phyloP scores from a whole-genome alignment of 257 asterid species.

The Solanum clarkiae region DNA sequence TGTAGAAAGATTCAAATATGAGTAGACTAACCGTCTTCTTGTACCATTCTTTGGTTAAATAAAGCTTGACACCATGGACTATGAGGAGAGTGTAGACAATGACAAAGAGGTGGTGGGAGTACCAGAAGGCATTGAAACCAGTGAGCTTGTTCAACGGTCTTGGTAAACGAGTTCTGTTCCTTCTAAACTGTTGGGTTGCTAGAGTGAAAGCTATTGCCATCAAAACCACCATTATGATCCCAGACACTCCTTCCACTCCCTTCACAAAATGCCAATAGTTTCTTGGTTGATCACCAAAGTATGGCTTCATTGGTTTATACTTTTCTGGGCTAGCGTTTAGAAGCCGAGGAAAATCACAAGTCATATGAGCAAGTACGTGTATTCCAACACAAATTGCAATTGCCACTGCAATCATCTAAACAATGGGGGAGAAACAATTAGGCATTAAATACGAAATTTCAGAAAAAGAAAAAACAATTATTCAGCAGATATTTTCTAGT shows the following conservation, averaged over 20 bases:
- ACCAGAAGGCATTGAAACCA: slow-evolving; percentile 92
- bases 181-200: slow-evolving; percentile 66
- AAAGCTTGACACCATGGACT: slow-evolving; percentile 68
- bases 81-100: slow-evolving; percentile 57
- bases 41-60: slow-evolving; percentile 46
- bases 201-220: slow-evolving; percentile 77
- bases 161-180: slow-evolving; percentile 39
- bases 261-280: slow-evolving; percentile 58
- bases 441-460: background rate
- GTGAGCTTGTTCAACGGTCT: slow-evolving; percentile 50
- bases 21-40: slow-evolving; percentile 43
- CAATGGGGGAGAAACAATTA: background rate
- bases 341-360: slow-evolving; percentile 76
- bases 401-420: slow-evolving; percentile 52
- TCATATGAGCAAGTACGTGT: slow-evolving; percentile 54
- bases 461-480: background rate
- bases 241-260: slow-evolving; percentile 64
- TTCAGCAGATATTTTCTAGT: background rate
- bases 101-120: slow-evolving; percentile 69
- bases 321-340: slow-evolving; percentile 25
- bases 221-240: slow-evolving; percentile 58
- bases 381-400: slow-evolving; percentile 59
- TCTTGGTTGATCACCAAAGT: slow-evolving; percentile 50
- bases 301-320: slow-evolving; percentile 35
- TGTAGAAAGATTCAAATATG: background rate